Base-by-base conservation (phyloP, 148 eudicot genomes). In the Chenopodium quinoa region DNA sequence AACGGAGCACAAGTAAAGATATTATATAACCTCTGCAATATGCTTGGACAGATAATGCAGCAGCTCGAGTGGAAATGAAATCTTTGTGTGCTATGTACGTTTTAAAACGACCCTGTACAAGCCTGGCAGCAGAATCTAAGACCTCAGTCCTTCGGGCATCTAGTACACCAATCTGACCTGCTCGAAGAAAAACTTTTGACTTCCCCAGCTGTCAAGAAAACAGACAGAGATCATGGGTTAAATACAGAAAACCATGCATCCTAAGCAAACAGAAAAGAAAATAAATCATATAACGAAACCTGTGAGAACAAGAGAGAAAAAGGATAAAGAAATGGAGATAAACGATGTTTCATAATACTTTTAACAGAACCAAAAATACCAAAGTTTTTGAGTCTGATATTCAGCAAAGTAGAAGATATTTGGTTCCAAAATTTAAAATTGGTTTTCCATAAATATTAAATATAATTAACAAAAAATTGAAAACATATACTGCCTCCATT, bases 171-270 rank as follows among this genome's bases (percentile, higher is more conserved):
- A 96, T 93, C 87, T 96, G 98, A 70, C 99, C 99, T 81, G 98
- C 97, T 84, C 99, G 86, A 71, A 96, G 98, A 82, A 96, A 96
- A 76, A 96, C 99, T 88, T 96, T 96, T 29, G 93, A 92, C 88
- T 87, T 96, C 32, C 99, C 99, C 84, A 96, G 85, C 99, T 96
- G 84, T 63, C 79, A 75, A 75, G 79, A 54, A 83, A 63, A 82
- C 60, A 47, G 34, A 34, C 17, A 77, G 69, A 25, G 14, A 69
- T 20, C 9, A 46, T 22, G 12, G 78, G 54, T 66, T 40, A 22
- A 69, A 77, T 63, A 63, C 50, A 62, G 17, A 78, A 34, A 1
- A 76, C 40, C 32, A 52, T 5, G 20, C 9, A 71, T 19, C 75
- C 40, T 9, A n/a, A 58, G 6, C 16, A 12, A 52, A 40, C 44